phyloP scores from a whole-genome alignment of 23 red algal genomes.

The Gracilaria domingensis region DNA sequence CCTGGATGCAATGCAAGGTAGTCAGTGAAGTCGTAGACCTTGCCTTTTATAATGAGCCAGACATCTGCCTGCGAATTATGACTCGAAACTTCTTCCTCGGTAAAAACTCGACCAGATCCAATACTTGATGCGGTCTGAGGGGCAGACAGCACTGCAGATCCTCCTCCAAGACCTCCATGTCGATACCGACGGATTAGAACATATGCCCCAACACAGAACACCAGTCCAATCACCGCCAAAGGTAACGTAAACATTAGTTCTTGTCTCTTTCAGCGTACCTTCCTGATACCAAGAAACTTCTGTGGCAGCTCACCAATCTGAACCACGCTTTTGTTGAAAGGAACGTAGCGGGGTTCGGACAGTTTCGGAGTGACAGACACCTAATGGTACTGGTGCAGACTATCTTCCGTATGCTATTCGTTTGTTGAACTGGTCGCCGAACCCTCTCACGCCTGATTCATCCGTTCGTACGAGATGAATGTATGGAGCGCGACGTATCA shows the following conservation, averaged over 20 bases:
- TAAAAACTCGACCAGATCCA: constrained; percentile 48
- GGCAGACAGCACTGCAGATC: constrained; percentile 3
- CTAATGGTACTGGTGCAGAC: no score
- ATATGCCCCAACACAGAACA: constrained; percentile 34
- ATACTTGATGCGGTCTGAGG: constrained; percentile 28
- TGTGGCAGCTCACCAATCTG: no score
- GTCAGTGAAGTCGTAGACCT: constrained; percentile 93
- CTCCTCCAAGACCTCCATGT: constrained; percentile 50
- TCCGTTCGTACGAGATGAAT: no score
- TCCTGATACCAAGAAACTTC: no score
- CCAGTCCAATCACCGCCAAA: constrained; percentile 29
- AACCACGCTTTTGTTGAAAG: no score
- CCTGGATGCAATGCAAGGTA: constrained; percentile 94
- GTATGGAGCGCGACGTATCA: no score
- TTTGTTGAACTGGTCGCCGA: no score
- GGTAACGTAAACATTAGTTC: constrained; percentile 21
- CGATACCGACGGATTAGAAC: constrained; percentile 51
- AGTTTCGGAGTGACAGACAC: no score
- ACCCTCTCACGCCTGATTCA: no score
- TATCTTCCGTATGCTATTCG: no score
- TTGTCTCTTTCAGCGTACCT: not conserved
- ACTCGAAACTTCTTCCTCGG: constrained; percentile 69
- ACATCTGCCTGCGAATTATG: constrained; percentile 82
- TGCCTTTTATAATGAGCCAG: constrained; percentile 94
- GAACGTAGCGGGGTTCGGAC: no score